Evolutionary conservation across 2,329 filamentous ascomycete genomes (phyloP).

Genomic region (Aspergillus ochraceoroseus): DNA sequence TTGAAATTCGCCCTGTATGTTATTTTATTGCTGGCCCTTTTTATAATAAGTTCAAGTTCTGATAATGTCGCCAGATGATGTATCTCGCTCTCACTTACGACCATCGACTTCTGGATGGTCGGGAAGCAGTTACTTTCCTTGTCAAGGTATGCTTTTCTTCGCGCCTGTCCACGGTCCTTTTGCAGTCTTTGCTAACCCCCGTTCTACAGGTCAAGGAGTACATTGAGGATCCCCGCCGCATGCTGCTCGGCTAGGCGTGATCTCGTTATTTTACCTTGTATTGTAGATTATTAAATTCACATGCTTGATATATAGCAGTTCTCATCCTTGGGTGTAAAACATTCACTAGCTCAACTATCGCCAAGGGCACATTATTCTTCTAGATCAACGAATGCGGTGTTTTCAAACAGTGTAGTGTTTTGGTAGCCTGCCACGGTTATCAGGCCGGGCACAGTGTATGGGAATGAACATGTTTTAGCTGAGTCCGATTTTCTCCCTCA

Average conservation of each 20-base stretch:
- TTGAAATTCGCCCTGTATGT: conserved; percentile 76
- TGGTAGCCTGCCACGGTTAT: too few relatives aligned
- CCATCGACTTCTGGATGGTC: conserved; percentile 88
- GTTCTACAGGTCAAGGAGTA: conserved; percentile 71
- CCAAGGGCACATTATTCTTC: not conserved
- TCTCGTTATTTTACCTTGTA: conserved; percentile 5
- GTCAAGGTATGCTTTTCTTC: conserved; percentile 59
- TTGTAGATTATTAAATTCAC: conserved; percentile 28
- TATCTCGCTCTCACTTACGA: conserved; percentile 97
- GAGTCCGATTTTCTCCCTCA: conserved; percentile 31
- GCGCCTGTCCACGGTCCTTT: not conserved
- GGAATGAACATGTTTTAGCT: too few relatives aligned
- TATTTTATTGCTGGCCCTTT: not conserved
- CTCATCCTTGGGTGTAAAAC: conserved; percentile 1
- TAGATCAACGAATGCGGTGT: not conserved
- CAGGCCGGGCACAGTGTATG: too few relatives aligned
- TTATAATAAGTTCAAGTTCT: conserved; percentile 6
- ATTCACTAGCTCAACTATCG: not conserved
- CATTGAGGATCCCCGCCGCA: conserved; percentile 89
- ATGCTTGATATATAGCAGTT: conserved; percentile 12
- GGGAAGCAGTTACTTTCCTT: conserved; percentile 92
- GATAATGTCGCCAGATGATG: conserved; percentile 68
- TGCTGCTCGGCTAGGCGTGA: conserved; percentile 59
- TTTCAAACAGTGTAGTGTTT: not conserved
- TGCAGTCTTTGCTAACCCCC: not conserved